Percentiles rank a stretch among this genome's conserved stretches.
These are phyloP conservation scores for Lactarius psammicola DNA, from an alignment of 768 basidiomycete genomes.

Conservation along the genomic window DNA sequence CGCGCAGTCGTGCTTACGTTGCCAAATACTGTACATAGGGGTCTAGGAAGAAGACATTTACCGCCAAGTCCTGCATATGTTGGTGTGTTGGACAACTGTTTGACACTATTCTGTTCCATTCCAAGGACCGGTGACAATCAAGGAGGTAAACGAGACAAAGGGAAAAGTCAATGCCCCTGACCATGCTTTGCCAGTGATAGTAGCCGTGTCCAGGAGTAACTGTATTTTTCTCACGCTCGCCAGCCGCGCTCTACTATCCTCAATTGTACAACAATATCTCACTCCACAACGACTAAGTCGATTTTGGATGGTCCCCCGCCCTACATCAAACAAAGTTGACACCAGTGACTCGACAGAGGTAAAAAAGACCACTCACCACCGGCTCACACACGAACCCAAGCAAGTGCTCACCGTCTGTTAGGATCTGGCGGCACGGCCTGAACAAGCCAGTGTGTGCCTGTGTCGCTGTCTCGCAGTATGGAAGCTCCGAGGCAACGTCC, in stretches of 20 bases:
- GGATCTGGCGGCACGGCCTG: neutral
- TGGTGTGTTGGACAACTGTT: too few species aligned
- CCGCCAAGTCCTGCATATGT: neutral
- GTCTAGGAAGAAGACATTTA: neutral
- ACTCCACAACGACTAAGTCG: neutral
- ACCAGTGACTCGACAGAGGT: neutral
- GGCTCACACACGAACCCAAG: neutral
- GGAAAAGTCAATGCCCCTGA: neutral
- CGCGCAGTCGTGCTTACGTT: neutral
- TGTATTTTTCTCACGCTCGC: conserved; percentile 11
- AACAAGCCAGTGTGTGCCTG: neutral
- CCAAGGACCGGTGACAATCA: neutral
- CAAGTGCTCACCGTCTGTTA: neutral
- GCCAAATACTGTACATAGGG: neutral
- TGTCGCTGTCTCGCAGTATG: conserved; percentile 3
- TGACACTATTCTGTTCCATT: too few species aligned
- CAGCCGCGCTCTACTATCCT: neutral
- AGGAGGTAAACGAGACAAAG: neutral
- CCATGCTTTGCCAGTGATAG: too few species aligned
- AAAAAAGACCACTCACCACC: neutral
- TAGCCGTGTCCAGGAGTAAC: neutral
- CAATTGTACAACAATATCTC: too few species aligned
- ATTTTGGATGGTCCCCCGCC: neutral
- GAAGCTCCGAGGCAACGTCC: neutral
- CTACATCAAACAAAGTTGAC: neutral